Conservation (phyloP, 495 filamentous ascomycete species). For the Penicillium cataractarum region DNA sequence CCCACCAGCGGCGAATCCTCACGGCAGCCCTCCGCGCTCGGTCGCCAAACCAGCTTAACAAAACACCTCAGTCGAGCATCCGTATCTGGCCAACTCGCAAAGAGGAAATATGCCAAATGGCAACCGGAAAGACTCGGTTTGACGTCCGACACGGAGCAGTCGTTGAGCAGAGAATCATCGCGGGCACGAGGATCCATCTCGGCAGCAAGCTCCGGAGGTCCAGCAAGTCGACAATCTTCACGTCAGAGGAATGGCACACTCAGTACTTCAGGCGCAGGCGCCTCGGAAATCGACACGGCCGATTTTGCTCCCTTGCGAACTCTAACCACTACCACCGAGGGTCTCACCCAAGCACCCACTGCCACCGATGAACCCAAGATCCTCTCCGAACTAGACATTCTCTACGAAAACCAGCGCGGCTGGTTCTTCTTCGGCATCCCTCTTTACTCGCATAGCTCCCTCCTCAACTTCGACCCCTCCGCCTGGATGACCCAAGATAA, state of each 20-base stretch:
- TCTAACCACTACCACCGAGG: conserved; percentile 28
- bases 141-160: conserved; percentile 26
- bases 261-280: conserved; percentile 9
- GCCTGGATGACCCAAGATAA: conserved; percentile 81
- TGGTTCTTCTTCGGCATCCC: conserved; percentile 87
- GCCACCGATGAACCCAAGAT: conserved; percentile 14
- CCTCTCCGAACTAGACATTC: conserved; percentile 71
- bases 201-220: conserved; percentile 25
- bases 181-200: conserved; percentile 27
- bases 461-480: conserved; percentile 83
- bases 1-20: conserved; percentile 25
- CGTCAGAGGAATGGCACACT: conserved; percentile 14
- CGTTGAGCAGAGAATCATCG: conserved; percentile 28
- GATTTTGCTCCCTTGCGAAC: conserved; percentile 24
- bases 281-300: conserved; percentile 17
- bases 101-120: conserved; percentile 66
- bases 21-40: conserved; percentile 24
- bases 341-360: conserved; percentile 19
- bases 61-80: conserved; percentile 41
- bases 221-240: conserved; percentile 15
- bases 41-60: conserved; percentile 26
- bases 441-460: conserved; percentile 80
- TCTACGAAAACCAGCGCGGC: conserved; percentile 93
- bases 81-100: conserved; percentile 52
- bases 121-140: conserved; percentile 53